A percentile compares a stretch with the other conserved stretches of the same genome.
Conservation (phyloP, 495 filamentous ascomycete species). For the Astrothelium macrocarpum region DNA sequence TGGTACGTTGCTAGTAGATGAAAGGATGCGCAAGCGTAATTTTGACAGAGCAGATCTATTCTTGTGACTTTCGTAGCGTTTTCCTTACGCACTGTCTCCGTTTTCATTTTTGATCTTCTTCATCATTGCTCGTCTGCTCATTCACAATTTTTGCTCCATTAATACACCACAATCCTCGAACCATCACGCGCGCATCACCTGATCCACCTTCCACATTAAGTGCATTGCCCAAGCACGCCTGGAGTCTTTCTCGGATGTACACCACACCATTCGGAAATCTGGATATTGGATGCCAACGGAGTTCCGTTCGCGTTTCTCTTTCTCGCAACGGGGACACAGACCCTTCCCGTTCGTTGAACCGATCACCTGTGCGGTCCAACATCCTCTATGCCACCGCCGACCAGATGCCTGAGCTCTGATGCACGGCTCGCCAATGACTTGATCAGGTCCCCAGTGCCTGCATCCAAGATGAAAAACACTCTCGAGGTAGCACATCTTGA, state of each 20-base stretch:
- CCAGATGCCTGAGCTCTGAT: background rate
- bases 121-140: background rate
- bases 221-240: too few species aligned
- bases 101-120: background rate
- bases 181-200: background rate
- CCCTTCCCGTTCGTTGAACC: background rate
- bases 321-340: background rate
- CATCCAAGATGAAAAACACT: background rate
- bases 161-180: background rate
- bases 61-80: too few species aligned
- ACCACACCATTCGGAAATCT: background rate
- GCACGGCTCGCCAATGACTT: background rate
- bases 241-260: background rate
- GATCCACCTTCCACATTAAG: background rate
- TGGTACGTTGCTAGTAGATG: too few species aligned
- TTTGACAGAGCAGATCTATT: too few species aligned
- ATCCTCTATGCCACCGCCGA: background rate
- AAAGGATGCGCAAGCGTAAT: too few species aligned
- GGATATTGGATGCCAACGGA: background rate
- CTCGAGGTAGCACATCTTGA: background rate
- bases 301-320: background rate
- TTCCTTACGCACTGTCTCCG: too few species aligned
- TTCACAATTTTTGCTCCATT: background rate
- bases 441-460: slow-evolving; percentile 1
- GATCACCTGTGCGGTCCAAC: background rate